Conservation (phyloP, 2,329 filamentous ascomycete species). For the Alternaria consortialis region DNA sequence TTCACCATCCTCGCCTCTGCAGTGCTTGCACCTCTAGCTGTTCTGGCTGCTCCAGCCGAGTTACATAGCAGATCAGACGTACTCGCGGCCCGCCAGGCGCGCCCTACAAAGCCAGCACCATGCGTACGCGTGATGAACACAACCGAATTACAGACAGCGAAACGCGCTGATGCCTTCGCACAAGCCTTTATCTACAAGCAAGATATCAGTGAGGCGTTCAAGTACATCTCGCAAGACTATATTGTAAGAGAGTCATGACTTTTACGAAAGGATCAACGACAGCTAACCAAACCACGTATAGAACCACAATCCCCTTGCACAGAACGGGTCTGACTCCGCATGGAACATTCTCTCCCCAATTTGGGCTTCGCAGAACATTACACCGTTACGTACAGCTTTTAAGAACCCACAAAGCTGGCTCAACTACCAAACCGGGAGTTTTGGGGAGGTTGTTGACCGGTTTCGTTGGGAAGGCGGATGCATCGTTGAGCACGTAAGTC, state of each 20-base stretch:
- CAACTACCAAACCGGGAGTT: constrained; percentile 30
- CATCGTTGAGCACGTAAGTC: constrained; percentile 46
- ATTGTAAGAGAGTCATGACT: constrained; percentile 25
- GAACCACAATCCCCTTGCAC: constrained; percentile 42
- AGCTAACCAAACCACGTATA: constrained; percentile 7
- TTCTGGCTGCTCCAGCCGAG: constrained; percentile 26
- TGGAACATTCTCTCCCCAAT: constrained; percentile 38
- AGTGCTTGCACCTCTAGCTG: constrained; percentile 24
- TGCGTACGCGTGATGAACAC: constrained; percentile 29
- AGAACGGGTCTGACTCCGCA: constrained; percentile 42
- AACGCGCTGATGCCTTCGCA: constrained; percentile 32
- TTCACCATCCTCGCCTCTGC: constrained; percentile 21
- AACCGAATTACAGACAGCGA: constrained; percentile 25
- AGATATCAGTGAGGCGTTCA: constrained; percentile 42
- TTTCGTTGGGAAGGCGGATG: constrained; percentile 45
- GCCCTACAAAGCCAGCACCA: constrained; percentile 35
- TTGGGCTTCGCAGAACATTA: constrained; percentile 35
- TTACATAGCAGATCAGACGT: not conserved
- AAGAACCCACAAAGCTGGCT: constrained; percentile 36
- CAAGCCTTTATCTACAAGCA: constrained; percentile 41
- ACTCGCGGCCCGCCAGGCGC: constrained; percentile 22
- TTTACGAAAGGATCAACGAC: not conserved
- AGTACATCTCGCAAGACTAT: constrained; percentile 38
- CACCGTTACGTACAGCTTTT: constrained; percentile 33
- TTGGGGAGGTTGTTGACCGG: constrained; percentile 40